Evolutionary conservation across 371 early-diverging fungal genomes (phyloP), one percentile per base, ranked within the genome.

Genomic region (Syncephalastrum monosporum): DNA sequence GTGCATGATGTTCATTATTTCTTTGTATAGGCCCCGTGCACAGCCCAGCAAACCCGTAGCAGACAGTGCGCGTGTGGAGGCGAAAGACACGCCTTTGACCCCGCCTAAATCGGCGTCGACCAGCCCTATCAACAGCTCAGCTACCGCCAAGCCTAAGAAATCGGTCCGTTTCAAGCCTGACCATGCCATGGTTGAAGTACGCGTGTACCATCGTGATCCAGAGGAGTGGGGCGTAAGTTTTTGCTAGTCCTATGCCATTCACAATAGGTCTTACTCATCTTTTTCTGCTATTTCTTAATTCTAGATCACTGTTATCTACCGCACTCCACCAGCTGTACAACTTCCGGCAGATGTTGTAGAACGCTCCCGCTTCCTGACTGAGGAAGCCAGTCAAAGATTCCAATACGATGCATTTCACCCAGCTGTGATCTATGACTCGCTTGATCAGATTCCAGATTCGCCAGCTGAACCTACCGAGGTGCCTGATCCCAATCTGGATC

Each of bases 371-470:
- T 54, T 55, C 45, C 29, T 53, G 3, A 29, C 50, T 12, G 55
- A 60, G 53, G 54, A 17, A 16, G 8, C 27, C 33, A 4, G 19
- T 54, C 29, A 23, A 53, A 50, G 23, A n/a, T 15, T 50, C 33
- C n/a, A 46, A 49, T 13, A 19, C 50, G 19, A 66, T 53, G 4
- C 16, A 29, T 25, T 67, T 69, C 47, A 42, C 63, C 0, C 17
- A 3, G 67, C 69, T 10, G 69, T 63, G 5, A 56, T 61, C 27
- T 73, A 73, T 45, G 57, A 56, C 14, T 62, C 51, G 21, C 42
- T 47, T n/a, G 50, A 56, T 24, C 69, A 73, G 62, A 67, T 73
- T 16, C 73, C 73, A 46, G 53, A 62, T 50, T 64, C 73, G 8
- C 73, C 73, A 15, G 63, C 67, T 23, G 73, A 69, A 27, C 69